A percentile compares a stretch with the other conserved stretches of the same genome.
Conservation (phyloP, 306 rosid species). For the Cucurbita ficifolia region DNA sequence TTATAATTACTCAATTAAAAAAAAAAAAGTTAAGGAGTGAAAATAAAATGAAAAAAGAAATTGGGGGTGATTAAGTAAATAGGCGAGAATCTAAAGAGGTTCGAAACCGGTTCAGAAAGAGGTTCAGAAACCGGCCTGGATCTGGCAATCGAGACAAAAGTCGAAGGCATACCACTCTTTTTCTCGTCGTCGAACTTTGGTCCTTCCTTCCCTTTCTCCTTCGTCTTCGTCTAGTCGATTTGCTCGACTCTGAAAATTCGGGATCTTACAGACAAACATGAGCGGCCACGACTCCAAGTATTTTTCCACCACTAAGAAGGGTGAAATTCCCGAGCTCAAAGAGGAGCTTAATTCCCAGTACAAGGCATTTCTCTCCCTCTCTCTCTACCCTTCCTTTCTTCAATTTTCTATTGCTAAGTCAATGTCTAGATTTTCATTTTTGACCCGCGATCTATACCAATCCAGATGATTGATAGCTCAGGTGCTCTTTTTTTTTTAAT, state of each 20-base stretch:
- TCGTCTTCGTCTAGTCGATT: background rate
- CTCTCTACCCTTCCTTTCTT: conserved; percentile 3
- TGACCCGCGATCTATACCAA: conserved; percentile 16
- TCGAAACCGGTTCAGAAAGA: background rate
- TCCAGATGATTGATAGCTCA: conserved; percentile 1
- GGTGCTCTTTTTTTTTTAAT: background rate
- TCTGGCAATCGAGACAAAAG: background rate
- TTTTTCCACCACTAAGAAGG: conserved; percentile 97
- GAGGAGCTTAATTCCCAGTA: conserved; percentile 99
- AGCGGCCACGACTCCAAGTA: conserved; percentile 98
- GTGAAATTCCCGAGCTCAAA: conserved; percentile 99
- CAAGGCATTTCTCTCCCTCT: conserved; percentile 37
- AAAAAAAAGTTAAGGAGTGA: too few species aligned
- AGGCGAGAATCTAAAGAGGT: too few species aligned
- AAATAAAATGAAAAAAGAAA: too few species aligned
- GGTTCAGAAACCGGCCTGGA: background rate
- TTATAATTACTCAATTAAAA: too few species aligned
- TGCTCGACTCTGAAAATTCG: conserved; percentile 2
- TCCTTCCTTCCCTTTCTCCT: background rate
- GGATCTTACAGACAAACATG: conserved; percentile 29
- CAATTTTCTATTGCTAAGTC: background rate
- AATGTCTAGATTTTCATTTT: background rate
- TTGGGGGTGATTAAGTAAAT: too few species aligned
- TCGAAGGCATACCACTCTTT: background rate
- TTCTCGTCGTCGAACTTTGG: background rate